Percentiles rank a stretch among this genome's conserved stretches.
phyloP scores from a whole-genome alignment of 768 basidiomycete species.

The Macrolepiota dolichaula region DNA sequence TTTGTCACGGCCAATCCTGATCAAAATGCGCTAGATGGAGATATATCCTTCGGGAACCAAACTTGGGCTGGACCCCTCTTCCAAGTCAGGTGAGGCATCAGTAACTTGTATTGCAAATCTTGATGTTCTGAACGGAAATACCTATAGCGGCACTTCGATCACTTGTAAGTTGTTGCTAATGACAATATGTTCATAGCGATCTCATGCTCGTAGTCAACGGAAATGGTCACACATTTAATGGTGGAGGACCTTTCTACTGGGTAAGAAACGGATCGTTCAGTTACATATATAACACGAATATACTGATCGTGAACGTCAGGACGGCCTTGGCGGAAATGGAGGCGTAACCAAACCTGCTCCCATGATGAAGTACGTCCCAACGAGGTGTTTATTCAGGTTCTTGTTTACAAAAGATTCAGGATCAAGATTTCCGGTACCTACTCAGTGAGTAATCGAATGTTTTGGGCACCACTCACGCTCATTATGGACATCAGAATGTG shows the following conservation, averaged over 20 bases:
- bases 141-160: slow-evolving; percentile 41
- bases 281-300: neutral
- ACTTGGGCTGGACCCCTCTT: slow-evolving; percentile 57
- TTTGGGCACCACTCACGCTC: slow-evolving; percentile 18
- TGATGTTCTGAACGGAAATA: neutral
- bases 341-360: slow-evolving; percentile 38
- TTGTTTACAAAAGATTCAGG: slow-evolving; percentile 17
- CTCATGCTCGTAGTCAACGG: slow-evolving; percentile 30
- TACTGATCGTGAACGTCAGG: slow-evolving; percentile 21
- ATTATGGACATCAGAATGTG: slow-evolving; percentile 29
- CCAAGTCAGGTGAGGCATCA: slow-evolving; percentile 35
- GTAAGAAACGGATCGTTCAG: slow-evolving; percentile 16
- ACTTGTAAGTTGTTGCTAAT: slow-evolving; percentile 34
- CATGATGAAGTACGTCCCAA: slow-evolving; percentile 37
- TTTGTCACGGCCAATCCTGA: neutral
- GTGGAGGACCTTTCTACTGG: slow-evolving; percentile 43
- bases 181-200: neutral
- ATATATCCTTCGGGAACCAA: slow-evolving; percentile 51
- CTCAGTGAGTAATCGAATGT: slow-evolving; percentile 23
- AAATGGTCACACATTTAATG: slow-evolving; percentile 38
- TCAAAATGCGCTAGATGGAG: slow-evolving; percentile 40
- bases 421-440: slow-evolving; percentile 36
- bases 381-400: neutral
- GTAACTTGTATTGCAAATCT: neutral
- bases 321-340: slow-evolving; percentile 35